A percentile compares a stretch with the other conserved stretches of the same genome.
Conservation (phyloP, 2,329 filamentous ascomycete species). For the Penicillium italicum region DNA sequence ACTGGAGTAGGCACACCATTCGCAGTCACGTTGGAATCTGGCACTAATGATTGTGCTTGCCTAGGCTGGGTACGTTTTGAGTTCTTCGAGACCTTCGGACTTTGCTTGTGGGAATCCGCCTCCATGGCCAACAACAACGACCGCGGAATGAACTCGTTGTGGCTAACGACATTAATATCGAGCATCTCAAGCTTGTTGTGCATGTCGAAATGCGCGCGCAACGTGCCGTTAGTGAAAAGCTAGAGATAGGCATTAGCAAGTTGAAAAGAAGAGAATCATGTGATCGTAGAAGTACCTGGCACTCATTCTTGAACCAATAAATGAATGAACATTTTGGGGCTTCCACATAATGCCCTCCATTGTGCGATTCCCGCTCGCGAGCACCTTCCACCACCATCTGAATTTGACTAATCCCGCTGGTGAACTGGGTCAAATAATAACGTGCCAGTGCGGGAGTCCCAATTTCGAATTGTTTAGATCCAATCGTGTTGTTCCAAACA, state of each 20-base stretch:
- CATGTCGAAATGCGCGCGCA: constrained; percentile 75
- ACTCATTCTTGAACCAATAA: constrained; percentile 82
- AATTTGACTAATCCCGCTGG: constrained; percentile 78
- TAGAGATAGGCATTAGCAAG: constrained; percentile 33
- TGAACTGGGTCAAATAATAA: constrained; percentile 87
- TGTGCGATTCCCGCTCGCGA: constrained; percentile 55
- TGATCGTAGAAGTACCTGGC: constrained; percentile 62
- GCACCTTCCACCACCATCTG: constrained; percentile 77
- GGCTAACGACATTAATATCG: constrained; percentile 70
- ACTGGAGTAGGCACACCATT: constrained; percentile 56
- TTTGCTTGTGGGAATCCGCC: constrained; percentile 55
- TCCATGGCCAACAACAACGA: constrained; percentile 51
- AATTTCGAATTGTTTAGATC: constrained; percentile 83
- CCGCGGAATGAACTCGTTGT: constrained; percentile 81
- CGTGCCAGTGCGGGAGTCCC: constrained; percentile 74
- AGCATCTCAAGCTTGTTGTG: constrained; percentile 79
- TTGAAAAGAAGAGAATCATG: not conserved
- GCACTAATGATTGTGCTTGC: constrained; percentile 43
- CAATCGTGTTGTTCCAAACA: constrained; percentile 53
- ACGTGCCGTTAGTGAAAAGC: constrained; percentile 71
- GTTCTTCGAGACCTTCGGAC: constrained; percentile 58
- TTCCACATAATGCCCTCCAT: constrained; percentile 69
- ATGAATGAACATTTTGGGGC: constrained; percentile 75
- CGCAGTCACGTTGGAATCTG: constrained; percentile 44
- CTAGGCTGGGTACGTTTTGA: constrained; percentile 51